Base-by-base conservation (phyloP, 2,329 filamentous ascomycete genomes). In the Drechslerella coelobrocha region DNA sequence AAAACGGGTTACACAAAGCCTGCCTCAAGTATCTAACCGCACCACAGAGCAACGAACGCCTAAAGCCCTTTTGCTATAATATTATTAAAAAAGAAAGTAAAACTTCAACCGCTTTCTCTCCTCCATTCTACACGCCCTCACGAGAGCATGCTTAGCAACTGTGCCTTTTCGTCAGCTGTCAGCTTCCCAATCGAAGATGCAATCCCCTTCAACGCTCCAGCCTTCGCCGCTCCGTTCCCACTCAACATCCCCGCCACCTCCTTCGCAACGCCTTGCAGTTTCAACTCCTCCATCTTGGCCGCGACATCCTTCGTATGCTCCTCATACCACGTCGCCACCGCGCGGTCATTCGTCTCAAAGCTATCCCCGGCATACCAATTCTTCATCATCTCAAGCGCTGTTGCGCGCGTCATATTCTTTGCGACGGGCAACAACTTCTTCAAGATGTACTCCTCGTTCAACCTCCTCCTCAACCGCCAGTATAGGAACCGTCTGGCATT, bases 401-500 rank as follows among this genome's bases (percentile, higher is more conserved):
- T 83, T 26, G 84, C 82, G 60, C 91, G 89, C 47, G 82, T 79
- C 69, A 80, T 79, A 50, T 81, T 77, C 34, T 78, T 74, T 1
- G 79, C 75, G 9, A 80, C 78, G 8, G 79, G 74, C 3, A 82
- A 83, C 85, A 99, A 91, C 81, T 91, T 91, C 82, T 92, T 94
- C 79, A 99, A 85, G 76, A 99, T 91, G 80, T 95, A 91, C 82
- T 99, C 94, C 82, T 99, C 94, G 81, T 95, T 97, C 78, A 99
- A 85, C 81, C 94, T 88, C 79, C 94, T 90, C 80, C 95, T 92
- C 73, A 97, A 88, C 81, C 94, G 93, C 94, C 95, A 99, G 89
- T 97, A 99, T 85, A 99, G 97, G 90, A 94, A 97, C 78, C 93
- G 89, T 74, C 94, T 89, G 8, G 93, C 88, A 76, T 96, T 89